A percentile compares a stretch with the other conserved stretches of the same genome.
Evolutionary conservation across 176 grass and related monocot genomes (phyloP).

Genomic region (Pontederia paniculata): DNA sequence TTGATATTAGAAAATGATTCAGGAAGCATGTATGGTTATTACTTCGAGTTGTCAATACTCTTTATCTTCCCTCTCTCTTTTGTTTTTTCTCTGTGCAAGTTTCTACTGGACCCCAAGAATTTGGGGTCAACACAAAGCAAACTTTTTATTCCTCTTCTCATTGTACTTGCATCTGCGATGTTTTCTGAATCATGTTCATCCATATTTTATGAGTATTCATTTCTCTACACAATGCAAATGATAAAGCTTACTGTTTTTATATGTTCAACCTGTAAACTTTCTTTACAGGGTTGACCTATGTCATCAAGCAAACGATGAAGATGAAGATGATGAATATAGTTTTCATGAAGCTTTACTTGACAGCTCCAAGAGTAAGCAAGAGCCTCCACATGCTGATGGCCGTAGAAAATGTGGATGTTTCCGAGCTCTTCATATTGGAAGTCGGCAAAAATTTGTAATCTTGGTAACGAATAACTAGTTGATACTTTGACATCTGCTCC

Average conservation of each 20-base stretch:
- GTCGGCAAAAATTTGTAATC: conserved; percentile 91
- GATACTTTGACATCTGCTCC: neutral
- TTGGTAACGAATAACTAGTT: conserved; percentile 37
- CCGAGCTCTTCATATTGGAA: conserved; percentile 62
- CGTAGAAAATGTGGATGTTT: conserved; percentile 49
- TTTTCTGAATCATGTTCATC: too few relatives aligned
- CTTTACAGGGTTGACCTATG: conserved; percentile 91
- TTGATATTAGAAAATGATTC: too few relatives aligned
- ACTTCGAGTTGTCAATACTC: too few relatives aligned
- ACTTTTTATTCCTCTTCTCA: too few relatives aligned
- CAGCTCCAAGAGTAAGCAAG: conserved; percentile 49
- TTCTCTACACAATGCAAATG: neutral
- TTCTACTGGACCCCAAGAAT: too few relatives aligned
- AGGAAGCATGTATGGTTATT: too few relatives aligned
- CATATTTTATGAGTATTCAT: too few relatives aligned
- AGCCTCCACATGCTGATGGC: conserved; percentile 30
- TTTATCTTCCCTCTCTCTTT: too few relatives aligned
- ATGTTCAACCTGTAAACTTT: conserved; percentile 8
- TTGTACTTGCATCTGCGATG: too few relatives aligned
- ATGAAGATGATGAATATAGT: conserved; percentile 67
- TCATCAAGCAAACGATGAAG: conserved; percentile 96
- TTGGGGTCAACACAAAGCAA: too few relatives aligned
- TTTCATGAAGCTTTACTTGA: conserved; percentile 77
- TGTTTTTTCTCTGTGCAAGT: too few relatives aligned
- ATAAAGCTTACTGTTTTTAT: neutral